Base-by-base conservation (phyloP, 768 basidiomycete genomes). In the Cyathus striatus region DNA sequence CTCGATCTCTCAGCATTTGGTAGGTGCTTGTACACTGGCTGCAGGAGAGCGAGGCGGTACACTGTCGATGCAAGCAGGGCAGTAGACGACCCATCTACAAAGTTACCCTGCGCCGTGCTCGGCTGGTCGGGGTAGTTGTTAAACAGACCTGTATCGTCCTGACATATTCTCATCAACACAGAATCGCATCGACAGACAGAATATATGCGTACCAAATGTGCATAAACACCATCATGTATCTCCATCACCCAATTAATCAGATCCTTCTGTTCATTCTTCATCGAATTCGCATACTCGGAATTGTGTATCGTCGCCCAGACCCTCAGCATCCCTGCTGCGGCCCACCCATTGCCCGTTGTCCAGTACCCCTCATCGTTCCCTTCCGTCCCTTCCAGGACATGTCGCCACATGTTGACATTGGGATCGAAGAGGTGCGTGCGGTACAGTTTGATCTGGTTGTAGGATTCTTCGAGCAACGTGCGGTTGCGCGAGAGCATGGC, bases 281-380 rank as follows among this genome's bases (percentile, higher is more conserved):
- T 59, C 5, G 61, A 55, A 23, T 64, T 64, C 1, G 73, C 65
- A 47, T 68, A 88, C 38, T 72, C 62, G 0, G 86, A 86, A 23
- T 76, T 64, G 49, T 76, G 68, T 44, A 91, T 82, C 1, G 88
- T 91, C 2, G 76, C 81, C 1, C 86, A 68, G 2, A 93, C 91
- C 5, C 91, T 81, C 7, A 89, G 66, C 75, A 91, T 91, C 1
- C 92, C 91, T 14, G 81, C 85, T 0, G 89, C 88, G 0, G 86
- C 92, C 92, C 92, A 95, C 2, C 69, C 91, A 44, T 93, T 92
- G 0, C 90, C 90, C 3, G 90, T 90, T 1, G 85, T 77, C 89
- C 88, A 93, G 53, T 86, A 82, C 0, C 88, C 87, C 3, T 63
- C 51, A 50, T 93, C 90, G 17, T 61, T 72, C 20, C 62, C 66